Evolutionary conservation across 352 stramenopile genomes (phyloP).

Genomic region (Peronospora farinosa): DNA sequence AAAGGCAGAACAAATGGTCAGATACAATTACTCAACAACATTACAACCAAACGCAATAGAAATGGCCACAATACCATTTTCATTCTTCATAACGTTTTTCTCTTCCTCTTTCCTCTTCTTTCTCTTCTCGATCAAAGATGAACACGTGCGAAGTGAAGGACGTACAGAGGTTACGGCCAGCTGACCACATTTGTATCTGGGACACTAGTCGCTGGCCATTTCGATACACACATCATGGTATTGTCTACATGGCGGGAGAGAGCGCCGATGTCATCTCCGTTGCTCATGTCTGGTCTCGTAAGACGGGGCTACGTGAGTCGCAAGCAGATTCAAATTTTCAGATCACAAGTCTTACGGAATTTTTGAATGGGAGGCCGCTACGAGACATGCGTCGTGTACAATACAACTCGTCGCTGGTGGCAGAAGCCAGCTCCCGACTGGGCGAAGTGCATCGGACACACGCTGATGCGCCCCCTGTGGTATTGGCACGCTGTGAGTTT

Average conservation of each 20-base stretch:
- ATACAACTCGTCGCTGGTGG: conserved; percentile 69
- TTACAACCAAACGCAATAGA: neutral
- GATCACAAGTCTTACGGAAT: conserved; percentile 61
- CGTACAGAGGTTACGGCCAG: conserved; percentile 47
- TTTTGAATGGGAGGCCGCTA: conserved; percentile 52
- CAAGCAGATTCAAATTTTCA: conserved; percentile 65
- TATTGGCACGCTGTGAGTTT: conserved; percentile 65
- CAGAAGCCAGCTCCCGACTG: conserved; percentile 45
- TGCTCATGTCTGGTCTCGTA: conserved; percentile 64
- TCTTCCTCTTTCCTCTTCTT: neutral
- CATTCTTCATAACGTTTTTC: conserved; percentile 1
- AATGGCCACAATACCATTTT: neutral
- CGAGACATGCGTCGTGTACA: conserved; percentile 63
- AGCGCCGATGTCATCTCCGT: conserved; percentile 49
- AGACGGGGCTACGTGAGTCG: conserved; percentile 46
- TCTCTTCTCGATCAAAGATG: conserved; percentile 20
- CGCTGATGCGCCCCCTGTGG: conserved; percentile 57
- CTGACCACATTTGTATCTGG: conserved; percentile 78
- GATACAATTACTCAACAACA: neutral
- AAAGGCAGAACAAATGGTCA: neutral
- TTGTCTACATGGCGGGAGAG: conserved; percentile 43
- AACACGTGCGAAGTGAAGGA: conserved; percentile 60
- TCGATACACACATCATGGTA: conserved; percentile 71
- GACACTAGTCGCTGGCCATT: conserved; percentile 72
- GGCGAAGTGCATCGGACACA: conserved; percentile 58